Evolutionary conservation across 495 filamentous ascomycete species (phyloP), one percentile per base, ranked within the genome.

Genomic region (Hypoxylon crocopeplum): DNA sequence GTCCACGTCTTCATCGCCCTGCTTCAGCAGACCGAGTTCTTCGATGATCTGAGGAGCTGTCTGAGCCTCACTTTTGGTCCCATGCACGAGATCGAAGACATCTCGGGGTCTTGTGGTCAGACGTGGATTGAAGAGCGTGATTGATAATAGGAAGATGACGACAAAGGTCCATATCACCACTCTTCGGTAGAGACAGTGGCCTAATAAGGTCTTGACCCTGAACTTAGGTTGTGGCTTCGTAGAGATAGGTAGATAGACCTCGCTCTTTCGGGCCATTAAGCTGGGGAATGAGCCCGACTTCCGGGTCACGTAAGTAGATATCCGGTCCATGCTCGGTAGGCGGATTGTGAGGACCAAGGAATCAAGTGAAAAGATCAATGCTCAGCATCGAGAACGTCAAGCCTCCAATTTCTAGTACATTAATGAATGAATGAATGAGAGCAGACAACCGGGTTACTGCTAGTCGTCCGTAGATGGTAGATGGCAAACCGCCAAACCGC

Each of bases 111-210:
- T 19, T 46, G 47, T 12, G 30, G 58, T 32, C 21, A 54, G 25
- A 45, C 56, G 48, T 33, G 61, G 67, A 10, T 62, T 64, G 40
- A 69, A 72, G 13, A 75, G 45, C 1, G 61, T 39, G 6, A 74
- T 17, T 10, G 57, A 61, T 0, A 76, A 37, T 7, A 80, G 13
- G 6, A 65, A 12, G 13, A 79, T 42, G 5, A 62, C 17, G 2
- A 68, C 53, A 20, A 70, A 27, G 22, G 48, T 67, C 77, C 76
- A 78, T 68, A 77, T 60, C 19, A 77, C 56, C 2, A 79, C 69
- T 47, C 76, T 66, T 34, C 76, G 69, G 46, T 77, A 78, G 4
- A 77, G 52, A 40, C 72, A 77, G 36, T 77, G 72, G 8, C 71
- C 65, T 21, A 77, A 27, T 7, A 78, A 44, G 7, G 72, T 53